Conservation (phyloP, 176 grass and related monocot species). For the Microstegium vimineum region DNA sequence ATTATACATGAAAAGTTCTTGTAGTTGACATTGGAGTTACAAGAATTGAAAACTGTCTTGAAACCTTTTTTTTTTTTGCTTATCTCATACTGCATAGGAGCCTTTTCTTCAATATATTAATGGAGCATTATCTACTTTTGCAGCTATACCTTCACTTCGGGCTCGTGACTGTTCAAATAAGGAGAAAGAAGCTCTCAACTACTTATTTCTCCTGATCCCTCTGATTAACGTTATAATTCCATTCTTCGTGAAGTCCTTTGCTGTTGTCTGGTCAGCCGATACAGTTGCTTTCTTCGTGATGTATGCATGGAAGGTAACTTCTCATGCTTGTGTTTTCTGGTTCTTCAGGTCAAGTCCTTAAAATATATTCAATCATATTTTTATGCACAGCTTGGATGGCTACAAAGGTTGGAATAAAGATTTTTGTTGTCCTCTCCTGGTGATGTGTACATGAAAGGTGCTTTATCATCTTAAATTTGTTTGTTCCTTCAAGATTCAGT, state of each 20-base stretch:
- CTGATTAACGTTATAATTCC: conserved; percentile 82
- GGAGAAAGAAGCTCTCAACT: conserved; percentile 99
- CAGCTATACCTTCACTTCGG: conserved; percentile 94
- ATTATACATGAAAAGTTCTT: neutral
- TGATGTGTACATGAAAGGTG: conserved; percentile 79
- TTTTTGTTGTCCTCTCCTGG: conserved; percentile 36
- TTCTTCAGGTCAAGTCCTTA: neutral
- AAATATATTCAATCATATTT: conserved; percentile 14
- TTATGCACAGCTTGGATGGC: conserved; percentile 76
- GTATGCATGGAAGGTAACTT: conserved; percentile 92
- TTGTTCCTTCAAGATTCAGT: neutral
- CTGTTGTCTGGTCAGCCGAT: conserved; percentile 95
- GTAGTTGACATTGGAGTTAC: neutral
- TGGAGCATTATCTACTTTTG: neutral
- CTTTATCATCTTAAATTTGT: neutral
- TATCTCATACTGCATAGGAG: neutral
- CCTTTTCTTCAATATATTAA: neutral
- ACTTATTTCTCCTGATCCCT: conserved; percentile 86
- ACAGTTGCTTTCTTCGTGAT: conserved; percentile 75
- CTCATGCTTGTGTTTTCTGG: neutral
- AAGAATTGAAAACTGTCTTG: neutral
- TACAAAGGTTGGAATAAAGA: conserved; percentile 58
- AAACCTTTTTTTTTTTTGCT: neutral
- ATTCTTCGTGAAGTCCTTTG: conserved; percentile 84
- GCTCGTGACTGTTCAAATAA: conserved; percentile 94